Evolutionary conservation across 2,329 filamentous ascomycete genomes (phyloP), one percentile per base, ranked within the genome.

Genomic region (Harringtonia aguacate): DNA sequence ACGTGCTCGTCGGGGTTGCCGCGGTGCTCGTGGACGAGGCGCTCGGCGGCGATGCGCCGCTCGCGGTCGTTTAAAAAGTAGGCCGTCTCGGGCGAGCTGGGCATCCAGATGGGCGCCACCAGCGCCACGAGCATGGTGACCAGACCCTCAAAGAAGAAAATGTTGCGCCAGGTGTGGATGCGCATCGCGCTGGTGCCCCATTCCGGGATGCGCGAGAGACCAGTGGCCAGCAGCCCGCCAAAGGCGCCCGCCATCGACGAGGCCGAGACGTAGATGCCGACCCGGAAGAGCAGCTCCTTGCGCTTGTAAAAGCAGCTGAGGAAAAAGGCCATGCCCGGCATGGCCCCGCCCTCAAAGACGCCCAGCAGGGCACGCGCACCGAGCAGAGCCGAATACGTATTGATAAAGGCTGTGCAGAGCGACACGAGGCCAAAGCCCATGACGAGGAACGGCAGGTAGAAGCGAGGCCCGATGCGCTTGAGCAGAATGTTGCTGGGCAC

Each of bases 91-190:
- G 75, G 74, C 12, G 57, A 65, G 8, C 65, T 65, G 1, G 74
- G 73, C 61, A 79, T 68, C 48, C 73, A 58, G 41, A 72, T 61
- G 1, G 73, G 72, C 1, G 73, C 70, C 2, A 61, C 46, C 2
- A 67, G 33, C 0, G 70, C 73, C 13, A 72, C 52, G 35, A 72
- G 46, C 20, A 70, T 56, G 10, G 75, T 79, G 48, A 77, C 52
- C 35, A 77, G 55, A 1, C 75, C 76, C 54, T 79, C 75, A 47
- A 80, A 78, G 59, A 79, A 77, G 62, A 79, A 79, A 51, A 80
- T 80, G 56, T 74, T 74, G 47, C 70, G 65, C 72, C 72, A 75
- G 0, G 65, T 70, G 49, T 70, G 61, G 42, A 78, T 64, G 24
- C 53, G 61, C 46, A 62, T 62, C 3, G 58, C 48, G 0, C 56